A percentile compares a stretch with the other conserved stretches of the same genome.
These are phyloP conservation scores for Karstenula rhodostoma DNA, from an alignment of 2,329 filamentous ascomycete genomes.

Conservation along the genomic window DNA sequence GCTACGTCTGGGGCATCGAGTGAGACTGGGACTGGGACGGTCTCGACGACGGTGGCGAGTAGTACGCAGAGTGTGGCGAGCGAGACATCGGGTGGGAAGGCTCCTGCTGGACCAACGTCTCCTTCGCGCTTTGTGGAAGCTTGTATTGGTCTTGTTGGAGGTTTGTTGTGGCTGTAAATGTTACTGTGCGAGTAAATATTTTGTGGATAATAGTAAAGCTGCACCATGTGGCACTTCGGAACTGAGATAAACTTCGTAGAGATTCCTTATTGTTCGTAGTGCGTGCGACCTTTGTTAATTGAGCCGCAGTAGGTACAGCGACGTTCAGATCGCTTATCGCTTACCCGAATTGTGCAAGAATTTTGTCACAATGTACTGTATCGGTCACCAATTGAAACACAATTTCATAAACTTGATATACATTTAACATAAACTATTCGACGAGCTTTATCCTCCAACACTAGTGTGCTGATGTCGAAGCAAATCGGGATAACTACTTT, in stretches of 20 bases:
- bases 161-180: neutral
- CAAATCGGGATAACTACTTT: slow-evolving; percentile 9
- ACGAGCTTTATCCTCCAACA: slow-evolving; percentile 1
- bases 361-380: too few species aligned
- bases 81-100: neutral
- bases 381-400: neutral
- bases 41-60: neutral
- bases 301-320: too few species aligned
- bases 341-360: too few species aligned
- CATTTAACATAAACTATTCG: neutral
- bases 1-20: neutral
- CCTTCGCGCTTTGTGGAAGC: neutral
- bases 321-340: too few species aligned
- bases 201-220: too few species aligned
- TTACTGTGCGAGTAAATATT: too few species aligned
- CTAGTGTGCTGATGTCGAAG: neutral
- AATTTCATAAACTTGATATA: neutral
- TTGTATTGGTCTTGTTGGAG: neutral
- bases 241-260: too few species aligned
- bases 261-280: too few species aligned
- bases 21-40: neutral
- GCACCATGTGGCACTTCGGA: too few species aligned
- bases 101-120: neutral
- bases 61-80: neutral
- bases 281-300: too few species aligned